Evolutionary conservation across 1,139 yeast species (phyloP), one percentile per base, ranked within the genome.

Genomic region (Petasospora rhodanensis): DNA sequence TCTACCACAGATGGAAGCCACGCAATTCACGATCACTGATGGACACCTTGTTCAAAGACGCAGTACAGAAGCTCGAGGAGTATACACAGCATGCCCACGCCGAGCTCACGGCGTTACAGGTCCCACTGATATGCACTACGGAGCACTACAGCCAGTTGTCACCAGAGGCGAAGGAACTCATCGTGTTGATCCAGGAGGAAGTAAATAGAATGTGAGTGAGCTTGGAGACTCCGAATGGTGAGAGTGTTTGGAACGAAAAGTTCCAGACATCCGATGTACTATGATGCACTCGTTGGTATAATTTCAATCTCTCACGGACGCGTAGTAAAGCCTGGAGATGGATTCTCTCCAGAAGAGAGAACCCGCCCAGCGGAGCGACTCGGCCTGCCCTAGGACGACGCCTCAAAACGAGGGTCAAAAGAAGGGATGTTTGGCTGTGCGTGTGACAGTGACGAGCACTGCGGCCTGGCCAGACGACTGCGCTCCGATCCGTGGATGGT

Each of bases 211-310:
- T 53, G 56, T 53, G 19, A 33, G 58, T 53, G 55, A 38, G 41
- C 52, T 43, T 53, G 58, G 58, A 53, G 58, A 53, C 58, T 46
- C 54, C 51, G 52, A 41, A 40, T 29, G 43, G 51, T 46, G 20
- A 12, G 23, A 26, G 37, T 22, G 24, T 24, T 22, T 17, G n/a
- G n/a, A n/a, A n/a, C 21, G 5, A 5, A 7, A 14, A 10, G 12
- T 15, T 22, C 24, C 26, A 13, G 32, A 39, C 37, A 40, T 38
- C 35, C 52, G 50, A 48, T 41, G 58, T 53, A 52, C 58, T 53
- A 53, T 53, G 58, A 53, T 52, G 56, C 55, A 53, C 58, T 32
- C 34, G 26, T 31, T n/a, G n/a, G 21, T 17, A 28, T 11, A 17
- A 12, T 22, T 17, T n/a, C n/a, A n/a, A n/a, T n/a, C n/a, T n/a